These are phyloP conservation scores for Cercospora sojina DNA, from an alignment of 2,329 filamentous ascomycete species.

Conservation along the genomic window DNA sequence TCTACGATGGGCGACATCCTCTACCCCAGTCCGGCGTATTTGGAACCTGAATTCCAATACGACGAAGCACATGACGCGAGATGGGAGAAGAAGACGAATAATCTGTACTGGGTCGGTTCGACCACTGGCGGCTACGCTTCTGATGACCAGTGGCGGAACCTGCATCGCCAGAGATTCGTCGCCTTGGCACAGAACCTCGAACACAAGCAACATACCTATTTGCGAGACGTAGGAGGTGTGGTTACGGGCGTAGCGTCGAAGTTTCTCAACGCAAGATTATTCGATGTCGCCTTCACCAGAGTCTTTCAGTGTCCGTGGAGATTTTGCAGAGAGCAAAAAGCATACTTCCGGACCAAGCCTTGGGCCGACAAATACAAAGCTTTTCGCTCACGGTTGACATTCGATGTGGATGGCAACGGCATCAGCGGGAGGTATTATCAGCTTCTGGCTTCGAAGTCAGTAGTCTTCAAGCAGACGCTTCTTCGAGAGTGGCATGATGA, in stretches of 20 bases:
- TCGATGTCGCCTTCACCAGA: conserved; percentile 49
- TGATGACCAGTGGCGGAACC: conserved; percentile 42
- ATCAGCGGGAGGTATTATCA: conserved; percentile 56
- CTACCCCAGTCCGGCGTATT: conserved; percentile 50
- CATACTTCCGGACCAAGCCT: conserved; percentile 1
- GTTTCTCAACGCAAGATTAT: conserved; percentile 27
- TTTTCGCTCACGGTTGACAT: background rate
- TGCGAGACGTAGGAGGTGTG: conserved; percentile 26
- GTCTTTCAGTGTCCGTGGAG: conserved; percentile 48
- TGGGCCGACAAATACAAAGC: conserved; percentile 12
- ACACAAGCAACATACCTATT: background rate
- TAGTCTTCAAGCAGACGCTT: conserved; percentile 54
- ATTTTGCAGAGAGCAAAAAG: background rate
- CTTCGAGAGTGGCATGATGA: conserved; percentile 61
- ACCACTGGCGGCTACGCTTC: conserved; percentile 50
- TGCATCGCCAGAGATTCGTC: conserved; percentile 50
- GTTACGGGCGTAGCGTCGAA: background rate
- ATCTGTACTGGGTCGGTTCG: conserved; percentile 59
- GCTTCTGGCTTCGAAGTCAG: conserved; percentile 50
- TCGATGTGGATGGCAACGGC: conserved; percentile 59
- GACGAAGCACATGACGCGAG: conserved; percentile 42
- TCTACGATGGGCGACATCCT: conserved; percentile 52
- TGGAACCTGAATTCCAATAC: conserved; percentile 48
- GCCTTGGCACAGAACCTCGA: conserved; percentile 36
- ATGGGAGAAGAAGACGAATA: conserved; percentile 53